Evolutionary conservation across 805 yeast genomes (phyloP).

Genomic region (Candida argentea): DNA sequence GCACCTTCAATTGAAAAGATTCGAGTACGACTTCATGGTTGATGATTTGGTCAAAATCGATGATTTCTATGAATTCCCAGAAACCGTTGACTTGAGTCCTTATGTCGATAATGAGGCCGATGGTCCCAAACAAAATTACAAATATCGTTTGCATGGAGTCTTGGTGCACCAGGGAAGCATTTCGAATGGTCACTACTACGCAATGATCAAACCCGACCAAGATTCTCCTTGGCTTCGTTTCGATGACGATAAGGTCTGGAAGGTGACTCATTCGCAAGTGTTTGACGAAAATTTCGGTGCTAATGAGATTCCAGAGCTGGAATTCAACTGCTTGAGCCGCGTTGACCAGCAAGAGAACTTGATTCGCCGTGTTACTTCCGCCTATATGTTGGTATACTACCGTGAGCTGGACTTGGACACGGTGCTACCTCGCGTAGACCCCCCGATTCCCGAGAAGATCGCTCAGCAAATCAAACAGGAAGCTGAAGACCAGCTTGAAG

Average conservation of each 20-base stretch:
- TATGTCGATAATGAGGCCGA: slow-evolving; percentile 54
- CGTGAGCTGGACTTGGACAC: slow-evolving; percentile 49
- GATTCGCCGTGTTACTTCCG: slow-evolving; percentile 79
- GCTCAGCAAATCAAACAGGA: slow-evolving; percentile 58
- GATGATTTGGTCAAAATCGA: slow-evolving; percentile 86
- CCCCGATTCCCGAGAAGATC: slow-evolving; percentile 50
- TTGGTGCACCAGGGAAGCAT: slow-evolving; percentile 94
- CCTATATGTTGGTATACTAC: slow-evolving; percentile 93
- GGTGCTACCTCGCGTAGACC: slow-evolving; percentile 41
- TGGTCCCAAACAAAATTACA: slow-evolving; percentile 49
- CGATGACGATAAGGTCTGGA: slow-evolving; percentile 92
- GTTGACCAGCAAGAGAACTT: slow-evolving; percentile 51
- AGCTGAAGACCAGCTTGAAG: slow-evolving; percentile 42
- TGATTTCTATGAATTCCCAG: slow-evolving; percentile 85
- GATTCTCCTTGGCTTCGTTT: slow-evolving; percentile 74
- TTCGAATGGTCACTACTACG: slow-evolving; percentile 93
- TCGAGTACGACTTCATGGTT: slow-evolving; percentile 85
- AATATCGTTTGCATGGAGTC: slow-evolving; percentile 83
- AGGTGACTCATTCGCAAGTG: slow-evolving; percentile 75
- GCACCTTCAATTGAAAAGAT: slow-evolving; percentile 87
- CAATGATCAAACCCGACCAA: slow-evolving; percentile 74
- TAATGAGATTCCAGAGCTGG: slow-evolving; percentile 41
- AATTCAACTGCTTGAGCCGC: slow-evolving; percentile 42
- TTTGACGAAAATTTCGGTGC: slow-evolving; percentile 91
- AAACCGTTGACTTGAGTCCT: slow-evolving; percentile 68